Percentiles rank a stretch among this genome's conserved stretches.
Conservation (phyloP, 176 grass and related monocot genomes). For the Urochloa ruziziensis region DNA sequence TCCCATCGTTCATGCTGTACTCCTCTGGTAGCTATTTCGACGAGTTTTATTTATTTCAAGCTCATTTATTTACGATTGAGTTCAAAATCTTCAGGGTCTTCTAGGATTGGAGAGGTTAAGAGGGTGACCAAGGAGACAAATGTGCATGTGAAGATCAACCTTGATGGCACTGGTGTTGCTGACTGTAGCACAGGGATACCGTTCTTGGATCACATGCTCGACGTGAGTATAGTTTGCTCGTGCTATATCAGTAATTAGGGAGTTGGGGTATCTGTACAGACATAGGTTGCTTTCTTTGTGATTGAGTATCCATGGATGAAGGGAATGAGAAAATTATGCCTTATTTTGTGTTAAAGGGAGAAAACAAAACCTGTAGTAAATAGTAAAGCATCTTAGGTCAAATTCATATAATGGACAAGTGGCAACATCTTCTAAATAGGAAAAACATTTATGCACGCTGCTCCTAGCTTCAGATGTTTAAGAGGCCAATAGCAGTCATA, state of each 20-base stretch:
- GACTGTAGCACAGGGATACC: constrained; percentile 78
- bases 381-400: neutral
- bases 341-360: neutral
- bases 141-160: constrained; percentile 84
- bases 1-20: no score
- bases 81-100: no score
- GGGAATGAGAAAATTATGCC: neutral
- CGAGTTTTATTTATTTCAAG: no score
- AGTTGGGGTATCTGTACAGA: neutral
- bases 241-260: neutral
- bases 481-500: neutral
- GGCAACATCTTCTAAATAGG: neutral
- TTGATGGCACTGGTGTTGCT: constrained; percentile 78
- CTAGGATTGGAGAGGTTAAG: constrained; percentile 70
- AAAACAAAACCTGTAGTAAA: neutral
- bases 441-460: neutral
- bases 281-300: neutral
- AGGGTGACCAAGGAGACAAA: constrained; percentile 86
- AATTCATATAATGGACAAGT: neutral
- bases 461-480: constrained; percentile 15
- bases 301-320: neutral
- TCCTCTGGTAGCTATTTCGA: no score
- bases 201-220: constrained; percentile 97
- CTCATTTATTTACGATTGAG: no score
- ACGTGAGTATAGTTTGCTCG: constrained; percentile 47